Conservation (phyloP, 352 stramenopile genomes). For the Phytophthora sp. region DNA sequence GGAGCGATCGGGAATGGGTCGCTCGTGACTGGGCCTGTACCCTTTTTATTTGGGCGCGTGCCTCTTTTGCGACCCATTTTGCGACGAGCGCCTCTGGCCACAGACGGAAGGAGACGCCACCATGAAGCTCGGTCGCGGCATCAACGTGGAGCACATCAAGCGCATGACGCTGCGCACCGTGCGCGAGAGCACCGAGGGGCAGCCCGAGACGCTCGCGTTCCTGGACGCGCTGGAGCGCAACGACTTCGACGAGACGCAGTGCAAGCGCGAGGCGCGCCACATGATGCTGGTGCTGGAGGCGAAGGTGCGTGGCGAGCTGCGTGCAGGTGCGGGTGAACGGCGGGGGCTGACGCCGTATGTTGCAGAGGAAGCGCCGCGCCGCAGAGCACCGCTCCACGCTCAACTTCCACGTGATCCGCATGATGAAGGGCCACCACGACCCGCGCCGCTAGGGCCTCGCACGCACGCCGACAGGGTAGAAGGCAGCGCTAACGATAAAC, state of each 20-base stretch:
- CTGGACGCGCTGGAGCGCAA: constrained; percentile 80
- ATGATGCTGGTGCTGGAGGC: constrained; percentile 79
- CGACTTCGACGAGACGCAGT: constrained; percentile 86
- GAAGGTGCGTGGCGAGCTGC: no score
- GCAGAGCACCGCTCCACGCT: constrained; percentile 84
- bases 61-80: constrained; percentile 9
- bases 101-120: constrained; percentile 19
- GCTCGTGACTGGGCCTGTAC: no score
- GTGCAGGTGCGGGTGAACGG: no score
- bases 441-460: constrained; percentile 21
- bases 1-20: no score
- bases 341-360: no score
- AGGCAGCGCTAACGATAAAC: no score
- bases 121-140: constrained; percentile 84
- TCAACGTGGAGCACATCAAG: constrained; percentile 90
- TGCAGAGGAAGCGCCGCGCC: constrained; percentile 59
- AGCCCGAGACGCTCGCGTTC: constrained; percentile 84
- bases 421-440: constrained; percentile 78
- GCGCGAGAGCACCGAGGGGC: constrained; percentile 77
- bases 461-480: background rate
- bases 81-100: constrained; percentile 4
- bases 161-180: constrained; percentile 90
- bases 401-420: constrained; percentile 90
- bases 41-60: no score
- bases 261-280: constrained; percentile 82